Evolutionary conservation across 768 basidiomycete species (phyloP).

Genomic region (Suillus americanus): DNA sequence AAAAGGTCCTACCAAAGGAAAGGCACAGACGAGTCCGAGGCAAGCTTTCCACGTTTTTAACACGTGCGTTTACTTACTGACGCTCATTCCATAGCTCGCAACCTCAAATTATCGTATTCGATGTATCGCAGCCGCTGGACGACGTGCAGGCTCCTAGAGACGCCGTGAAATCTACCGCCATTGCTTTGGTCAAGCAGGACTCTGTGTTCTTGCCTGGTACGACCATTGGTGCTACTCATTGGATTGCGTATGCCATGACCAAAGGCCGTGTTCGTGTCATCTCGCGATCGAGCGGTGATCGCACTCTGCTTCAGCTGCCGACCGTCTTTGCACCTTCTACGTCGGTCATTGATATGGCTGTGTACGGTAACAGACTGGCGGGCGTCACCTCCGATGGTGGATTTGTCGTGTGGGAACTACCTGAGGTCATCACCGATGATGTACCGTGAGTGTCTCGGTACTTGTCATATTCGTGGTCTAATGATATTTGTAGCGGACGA

Average conservation of each 20-base stretch:
- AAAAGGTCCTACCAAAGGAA: slow-evolving; percentile 40
- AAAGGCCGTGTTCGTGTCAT: slow-evolving; percentile 89
- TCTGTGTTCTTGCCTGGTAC: slow-evolving; percentile 81
- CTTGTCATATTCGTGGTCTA: slow-evolving; percentile 6
- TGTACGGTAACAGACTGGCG: slow-evolving; percentile 77
- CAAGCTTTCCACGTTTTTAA: slow-evolving; percentile 27
- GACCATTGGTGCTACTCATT: slow-evolving; percentile 88
- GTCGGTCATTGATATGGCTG: slow-evolving; percentile 84
- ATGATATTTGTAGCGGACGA: slow-evolving; percentile 48
- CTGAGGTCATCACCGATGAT: slow-evolving; percentile 81
- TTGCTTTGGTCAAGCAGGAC: slow-evolving; percentile 85
- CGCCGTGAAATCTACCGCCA: slow-evolving; percentile 84
- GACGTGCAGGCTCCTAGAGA: slow-evolving; percentile 77
- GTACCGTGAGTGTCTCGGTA: slow-evolving; percentile 60
- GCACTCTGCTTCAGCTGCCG: slow-evolving; percentile 79
- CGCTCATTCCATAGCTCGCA: slow-evolving; percentile 46
- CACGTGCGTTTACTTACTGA: neutral
- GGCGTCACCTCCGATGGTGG: slow-evolving; percentile 88
- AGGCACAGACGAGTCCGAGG: slow-evolving; percentile 59
- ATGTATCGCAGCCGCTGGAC: slow-evolving; percentile 69
- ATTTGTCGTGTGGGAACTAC: slow-evolving; percentile 86
- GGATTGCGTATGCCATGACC: slow-evolving; percentile 93
- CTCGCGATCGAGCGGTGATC: slow-evolving; percentile 84
- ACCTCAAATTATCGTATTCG: slow-evolving; percentile 69
- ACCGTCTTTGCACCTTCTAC: slow-evolving; percentile 57